phyloP scores from a whole-genome alignment of 148 eudicot genomes.

The Cornus florida region DNA sequence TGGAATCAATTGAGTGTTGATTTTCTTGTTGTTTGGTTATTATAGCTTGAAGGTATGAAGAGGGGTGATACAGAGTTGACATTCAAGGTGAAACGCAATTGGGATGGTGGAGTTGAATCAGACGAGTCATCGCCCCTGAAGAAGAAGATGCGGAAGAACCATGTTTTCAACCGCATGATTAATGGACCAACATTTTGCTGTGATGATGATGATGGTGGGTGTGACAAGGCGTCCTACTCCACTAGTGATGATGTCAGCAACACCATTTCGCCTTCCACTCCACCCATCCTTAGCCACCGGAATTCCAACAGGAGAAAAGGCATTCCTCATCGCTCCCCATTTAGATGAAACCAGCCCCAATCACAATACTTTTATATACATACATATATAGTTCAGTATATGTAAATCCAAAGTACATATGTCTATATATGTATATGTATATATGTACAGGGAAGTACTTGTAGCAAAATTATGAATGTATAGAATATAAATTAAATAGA shows the following conservation, averaged over 20 bases:
- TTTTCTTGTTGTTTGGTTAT: not conserved
- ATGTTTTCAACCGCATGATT: slow-evolving; percentile 11
- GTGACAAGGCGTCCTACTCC: not conserved
- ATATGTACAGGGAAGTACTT: no score
- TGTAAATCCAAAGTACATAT: no score
- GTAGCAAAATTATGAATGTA: not conserved
- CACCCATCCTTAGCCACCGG: slow-evolving; percentile 36
- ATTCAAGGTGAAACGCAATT: slow-evolving; percentile 24
- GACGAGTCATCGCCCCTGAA: slow-evolving; percentile 32
- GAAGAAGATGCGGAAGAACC: slow-evolving; percentile 21
- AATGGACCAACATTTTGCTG: slow-evolving; percentile 1
- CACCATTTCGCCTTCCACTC: slow-evolving; percentile 37
- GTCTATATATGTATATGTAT: no score
- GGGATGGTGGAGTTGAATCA: slow-evolving; percentile 23
- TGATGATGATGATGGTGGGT: not conserved
- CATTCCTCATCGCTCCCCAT: slow-evolving; percentile 45
- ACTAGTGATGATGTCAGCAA: slow-evolving; percentile 16
- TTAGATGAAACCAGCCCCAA: slow-evolving; percentile 10
- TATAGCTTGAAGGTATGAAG: slow-evolving; percentile 40
- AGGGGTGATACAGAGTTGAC: slow-evolving; percentile 42
- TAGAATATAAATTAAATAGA: not conserved
- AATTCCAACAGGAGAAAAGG: slow-evolving; percentile 49
- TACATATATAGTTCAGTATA: no score
- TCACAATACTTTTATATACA: no score
- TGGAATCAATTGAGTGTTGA: not conserved